phyloP scores from a whole-genome alignment of 2,329 filamentous ascomycete genomes.

The Fusarium drepaniforme region DNA sequence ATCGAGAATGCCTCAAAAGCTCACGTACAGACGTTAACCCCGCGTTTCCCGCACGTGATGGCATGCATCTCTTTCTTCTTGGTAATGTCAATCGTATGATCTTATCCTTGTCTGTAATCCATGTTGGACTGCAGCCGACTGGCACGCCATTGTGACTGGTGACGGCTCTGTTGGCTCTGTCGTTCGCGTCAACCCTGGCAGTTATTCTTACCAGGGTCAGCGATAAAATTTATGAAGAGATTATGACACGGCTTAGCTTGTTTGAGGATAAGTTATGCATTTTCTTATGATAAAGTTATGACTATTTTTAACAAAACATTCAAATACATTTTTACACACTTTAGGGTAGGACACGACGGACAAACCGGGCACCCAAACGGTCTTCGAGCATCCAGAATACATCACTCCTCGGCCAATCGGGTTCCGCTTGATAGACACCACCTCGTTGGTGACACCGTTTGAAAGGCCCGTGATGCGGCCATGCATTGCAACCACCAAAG shows the following conservation, averaged over 20 bases:
- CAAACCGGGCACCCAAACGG: background rate
- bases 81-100: background rate
- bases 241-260: background rate
- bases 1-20: background rate
- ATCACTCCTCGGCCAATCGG: too few species aligned
- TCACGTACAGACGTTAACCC: background rate
- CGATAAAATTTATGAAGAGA: background rate
- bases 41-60: background rate
- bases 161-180: too few species aligned
- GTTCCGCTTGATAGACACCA: background rate
- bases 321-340: background rate
- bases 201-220: background rate
- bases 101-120: background rate
- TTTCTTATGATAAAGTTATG: background rate
- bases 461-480: background rate
- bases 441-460: slow-evolving; percentile 2
- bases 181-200: background rate
- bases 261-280: background rate
- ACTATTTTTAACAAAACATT: background rate
- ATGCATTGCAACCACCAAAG: background rate
- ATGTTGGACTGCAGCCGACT: background rate
- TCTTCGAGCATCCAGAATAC: background rate
- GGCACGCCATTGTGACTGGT: background rate
- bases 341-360: background rate
- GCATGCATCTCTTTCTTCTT: background rate